Base-by-base conservation (phyloP, 495 filamentous ascomycete species). In the Daldinia loculata region DNA sequence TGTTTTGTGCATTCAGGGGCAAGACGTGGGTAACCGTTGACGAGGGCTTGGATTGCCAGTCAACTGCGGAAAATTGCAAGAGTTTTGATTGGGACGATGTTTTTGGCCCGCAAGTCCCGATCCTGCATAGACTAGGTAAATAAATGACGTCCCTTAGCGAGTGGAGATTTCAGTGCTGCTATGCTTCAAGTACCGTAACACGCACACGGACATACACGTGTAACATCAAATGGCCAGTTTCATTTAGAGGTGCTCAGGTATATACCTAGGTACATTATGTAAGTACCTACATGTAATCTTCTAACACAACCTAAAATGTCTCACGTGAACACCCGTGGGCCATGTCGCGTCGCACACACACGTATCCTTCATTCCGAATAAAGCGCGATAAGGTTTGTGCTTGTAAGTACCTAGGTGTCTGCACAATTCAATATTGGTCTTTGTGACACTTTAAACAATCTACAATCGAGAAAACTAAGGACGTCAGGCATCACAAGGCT, bases 1-100 rank as follows among this genome's bases (percentile, higher is more conserved):
- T 73, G 70, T 73, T 73, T 62, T 69, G 70, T 69, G 70, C 70
- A 73, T 66, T 69, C 70, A 73, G 66, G 70, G 70, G 70, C 55
- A 61, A 17, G 30, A 24, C 53, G 56, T 30, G 63, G 52, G 24
- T 38, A 52, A 26, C 27, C 36, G 52, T 41, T 39, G 14, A 39
- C 12, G 38, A 39, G 38, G 15, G 38, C 9, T 56, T 55, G 55
- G 55, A 41, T 64, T 52, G 58, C 61, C 30, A 45, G 60, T 67
- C n/a, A 53, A 30, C 27, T 19, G 56, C 69, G 70, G 70, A 73
- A 69, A 62, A 73, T 73, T 73, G 65, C 53, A 17, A 55, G 65
- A 26, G 24, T 51, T 69, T 59, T 73, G 65, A 73, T 73, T 73
- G 70, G 70, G 29, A 63, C 36, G 62, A 59, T 65, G 65, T 66